Base-by-base conservation (phyloP, 768 basidiomycete genomes). In the Termitomyces sp. region DNA sequence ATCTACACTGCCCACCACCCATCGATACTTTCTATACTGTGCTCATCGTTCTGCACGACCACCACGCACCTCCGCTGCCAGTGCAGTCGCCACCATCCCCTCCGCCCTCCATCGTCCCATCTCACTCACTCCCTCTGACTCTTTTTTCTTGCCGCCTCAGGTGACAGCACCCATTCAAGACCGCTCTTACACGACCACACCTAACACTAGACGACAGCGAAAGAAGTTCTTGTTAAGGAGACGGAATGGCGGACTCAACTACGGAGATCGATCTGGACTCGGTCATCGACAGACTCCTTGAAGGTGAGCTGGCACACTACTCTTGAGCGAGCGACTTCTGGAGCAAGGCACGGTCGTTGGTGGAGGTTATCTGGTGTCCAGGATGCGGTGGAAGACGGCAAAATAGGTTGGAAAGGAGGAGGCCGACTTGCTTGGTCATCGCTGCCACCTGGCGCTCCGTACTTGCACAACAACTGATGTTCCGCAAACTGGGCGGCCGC, bases 251-350 rank as follows among this genome's bases (percentile, higher is more conserved):
- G 69, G 90, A 92, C 68, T 78, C 86, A 64, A 77, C 84, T 59
- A 89, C 89, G 70, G 96, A 98, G 73, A 96, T 99, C 76, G 96
- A 99, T 84, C 85, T 98, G 61, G 96, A 99, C 82, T 95, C 94
- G 74, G 94, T 99, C 80, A 98, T 99, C 69, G 96, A 98, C 86
- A 84, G 95, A 60, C 82, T 98, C 62, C 81, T 98, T 62, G 96
- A 98, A 88, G 96, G 96, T 96, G 80, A 75, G 89, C 72, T 67
- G 54, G 59, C 66, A 59, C 53, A 58, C 57, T 60, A 58, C 51
- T 45, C 38, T 34, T 17, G 29, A 34, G 31, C 11, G 14, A 4
- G 31, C 57, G 50, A 8, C 56, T 34, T 27, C 32, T 48, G 23
- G 23, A 35, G 45, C 42, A 43, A 46, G 37, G 54, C 40, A 14